A percentile compares a stretch with the other conserved stretches of the same genome.
These are phyloP conservation scores for Pseudopithomyces chartarum DNA, from an alignment of 2,329 filamentous ascomycete genomes.

Conservation along the genomic window DNA sequence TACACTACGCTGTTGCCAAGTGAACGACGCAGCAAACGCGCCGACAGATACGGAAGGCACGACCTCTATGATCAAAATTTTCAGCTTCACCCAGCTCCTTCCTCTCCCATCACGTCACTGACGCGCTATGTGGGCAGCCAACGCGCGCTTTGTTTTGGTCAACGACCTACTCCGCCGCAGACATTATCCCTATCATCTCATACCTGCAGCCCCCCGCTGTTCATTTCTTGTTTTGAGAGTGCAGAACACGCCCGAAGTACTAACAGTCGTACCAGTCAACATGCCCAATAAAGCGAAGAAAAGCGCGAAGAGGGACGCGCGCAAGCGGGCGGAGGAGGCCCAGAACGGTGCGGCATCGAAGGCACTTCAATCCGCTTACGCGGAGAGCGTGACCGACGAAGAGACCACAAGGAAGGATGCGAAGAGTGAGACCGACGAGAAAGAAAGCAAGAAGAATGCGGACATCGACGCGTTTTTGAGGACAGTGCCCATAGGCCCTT, in stretches of 20 bases:
- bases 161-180: conserved; percentile 1
- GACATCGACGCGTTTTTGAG: too few relatives aligned
- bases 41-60: not conserved
- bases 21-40: not conserved
- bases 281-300: not conserved
- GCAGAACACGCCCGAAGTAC: not conserved
- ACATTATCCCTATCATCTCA: not conserved
- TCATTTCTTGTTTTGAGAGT: not conserved
- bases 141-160: not conserved
- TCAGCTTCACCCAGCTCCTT: not conserved
- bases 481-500: too few relatives aligned
- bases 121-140: not conserved
- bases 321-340: conserved; percentile 2
- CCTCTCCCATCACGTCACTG: not conserved
- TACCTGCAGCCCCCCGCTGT: not conserved
- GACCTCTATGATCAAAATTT: not conserved
- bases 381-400: not conserved
- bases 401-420: too few relatives aligned
- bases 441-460: too few relatives aligned
- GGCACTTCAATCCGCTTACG: not conserved
- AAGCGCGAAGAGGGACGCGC: not conserved
- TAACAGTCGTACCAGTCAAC: not conserved
- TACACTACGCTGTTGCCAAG: not conserved
- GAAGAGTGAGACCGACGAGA: too few relatives aligned
- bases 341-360: not conserved